Evolutionary conservation across 352 stramenopile genomes (phyloP), one percentile per base, ranked within the genome.

Genomic region (Pythium aristosporum): DNA sequence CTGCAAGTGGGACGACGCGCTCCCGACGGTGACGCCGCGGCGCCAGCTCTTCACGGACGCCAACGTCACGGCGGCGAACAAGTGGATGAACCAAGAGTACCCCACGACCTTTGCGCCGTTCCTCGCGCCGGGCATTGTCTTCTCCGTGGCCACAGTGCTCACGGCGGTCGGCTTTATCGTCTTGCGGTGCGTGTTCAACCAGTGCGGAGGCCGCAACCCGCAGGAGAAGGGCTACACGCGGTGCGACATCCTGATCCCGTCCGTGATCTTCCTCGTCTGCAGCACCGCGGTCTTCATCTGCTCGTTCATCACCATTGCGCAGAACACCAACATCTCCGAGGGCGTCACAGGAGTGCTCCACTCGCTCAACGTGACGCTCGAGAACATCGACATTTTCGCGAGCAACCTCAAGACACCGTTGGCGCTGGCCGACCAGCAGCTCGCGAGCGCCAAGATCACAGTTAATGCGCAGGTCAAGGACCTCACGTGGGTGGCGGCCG

Each of bases 261-360:
- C 74, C 1, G 61, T 91, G 18, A 69, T 80, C 0, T 94, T 92
- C 60, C 63, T 84, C 8, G 56, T 81, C 6, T 91, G 83, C 57
- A 88, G 79, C 12, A 54, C 87, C 21, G 86, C 85, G 1, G 85
- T 93, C 15, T 91, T 92, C 59, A 88, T 92, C 56, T 94, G 85
- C 73, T 82, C 81, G 55, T 60, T 89, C n/a, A 62, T 91, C 20
- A 89, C 83, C 16, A 74, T 84, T 18, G 82, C 83, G 2, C 77
- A 91, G 53, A 94, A 94, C 62, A 88, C 81, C 20, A 92, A 88
- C 70, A 87, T 94, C 62, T 91, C 85, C 8, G 72, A 91, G 41
- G 78, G 79, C 16, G 62, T 92, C 20, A 68, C 79, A 23, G 74
- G 74, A 2, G 75, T 94, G 28, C 61, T 94, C 21, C 72, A 88